Conservation (phyloP, 192 early-diverging fungal species). For the Coemansia aciculifera region DNA sequence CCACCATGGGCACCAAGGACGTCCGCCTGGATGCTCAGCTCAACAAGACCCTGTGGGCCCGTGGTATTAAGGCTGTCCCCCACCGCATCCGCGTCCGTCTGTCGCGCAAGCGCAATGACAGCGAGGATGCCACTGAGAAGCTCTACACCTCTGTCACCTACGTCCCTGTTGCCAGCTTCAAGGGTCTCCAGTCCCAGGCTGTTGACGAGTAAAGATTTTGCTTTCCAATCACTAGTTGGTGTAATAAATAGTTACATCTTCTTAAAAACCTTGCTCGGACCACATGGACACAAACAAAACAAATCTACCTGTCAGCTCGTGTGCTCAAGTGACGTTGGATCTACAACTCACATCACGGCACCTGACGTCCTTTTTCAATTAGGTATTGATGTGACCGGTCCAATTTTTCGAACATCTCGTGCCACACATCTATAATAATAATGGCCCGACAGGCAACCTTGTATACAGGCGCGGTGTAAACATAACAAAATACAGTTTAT, state of each 20-base stretch:
- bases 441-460: no score
- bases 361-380: neutral
- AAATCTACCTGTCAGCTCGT: neutral
- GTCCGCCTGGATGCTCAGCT: conserved; percentile 94
- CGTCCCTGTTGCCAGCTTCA: conserved; percentile 86
- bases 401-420: no score
- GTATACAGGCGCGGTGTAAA: no score
- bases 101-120: conserved; percentile 95
- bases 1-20: conserved; percentile 94
- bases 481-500: no score
- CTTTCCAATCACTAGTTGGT: neutral
- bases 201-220: conserved; percentile 59
- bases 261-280: neutral
- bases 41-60: conserved; percentile 94
- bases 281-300: neutral
- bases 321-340: neutral
- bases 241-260: neutral
- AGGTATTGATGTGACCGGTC: no score
- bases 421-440: no score
- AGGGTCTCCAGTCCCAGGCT: conserved; percentile 77
- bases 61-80: conserved; percentile 91
- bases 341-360: neutral
- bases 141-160: conserved; percentile 92
- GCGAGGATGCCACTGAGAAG: conserved; percentile 95
- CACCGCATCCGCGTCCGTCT: conserved; percentile 95